A percentile compares a stretch with the other conserved stretches of the same genome.
phyloP scores from a whole-genome alignment of 2,329 filamentous ascomycete species.

The Drechslerella coelobrocha region DNA sequence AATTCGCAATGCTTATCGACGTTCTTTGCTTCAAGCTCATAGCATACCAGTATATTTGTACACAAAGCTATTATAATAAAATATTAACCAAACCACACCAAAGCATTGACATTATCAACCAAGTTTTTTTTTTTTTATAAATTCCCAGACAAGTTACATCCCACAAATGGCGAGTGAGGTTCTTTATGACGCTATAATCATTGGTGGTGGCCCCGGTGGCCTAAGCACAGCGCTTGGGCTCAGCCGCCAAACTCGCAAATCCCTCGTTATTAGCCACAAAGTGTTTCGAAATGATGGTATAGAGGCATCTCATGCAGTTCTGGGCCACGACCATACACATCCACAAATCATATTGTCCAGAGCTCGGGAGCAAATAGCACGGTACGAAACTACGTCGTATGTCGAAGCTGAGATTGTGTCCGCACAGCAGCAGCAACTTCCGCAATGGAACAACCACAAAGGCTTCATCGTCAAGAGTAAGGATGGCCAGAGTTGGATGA shows the following conservation, averaged over 20 bases:
- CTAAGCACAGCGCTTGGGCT: slow-evolving; percentile 52
- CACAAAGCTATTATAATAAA: too few relatives aligned
- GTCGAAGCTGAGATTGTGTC: slow-evolving; percentile 11
- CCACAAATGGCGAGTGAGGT: background rate
- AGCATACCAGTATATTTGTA: too few relatives aligned
- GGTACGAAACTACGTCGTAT: slow-evolving; percentile 42
- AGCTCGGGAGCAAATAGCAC: slow-evolving; percentile 51
- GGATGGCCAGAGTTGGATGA: slow-evolving; percentile 58
- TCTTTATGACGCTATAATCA: slow-evolving; percentile 16
- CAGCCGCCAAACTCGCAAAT: slow-evolving; percentile 52
- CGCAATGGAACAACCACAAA: slow-evolving; percentile 10
- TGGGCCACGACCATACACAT: slow-evolving; percentile 52
- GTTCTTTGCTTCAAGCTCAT: too few relatives aligned
- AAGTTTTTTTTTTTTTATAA: background rate
- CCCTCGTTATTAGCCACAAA: slow-evolving; percentile 51
- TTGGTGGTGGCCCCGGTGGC: slow-evolving; percentile 50
- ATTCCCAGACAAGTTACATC: slow-evolving; percentile 2
- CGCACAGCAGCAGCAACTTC: slow-evolving; percentile 1
- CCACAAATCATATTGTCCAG: slow-evolving; percentile 52
- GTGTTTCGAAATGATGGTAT: slow-evolving; percentile 54
- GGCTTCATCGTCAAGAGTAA: slow-evolving; percentile 8
- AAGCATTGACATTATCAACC: too few relatives aligned
- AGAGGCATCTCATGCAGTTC: slow-evolving; percentile 51
- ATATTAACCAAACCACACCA: too few relatives aligned
- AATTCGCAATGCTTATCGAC: too few relatives aligned